Evolutionary conservation across 208 protist genomes (phyloP).

Genomic region (Leishmania mexicana): DNA sequence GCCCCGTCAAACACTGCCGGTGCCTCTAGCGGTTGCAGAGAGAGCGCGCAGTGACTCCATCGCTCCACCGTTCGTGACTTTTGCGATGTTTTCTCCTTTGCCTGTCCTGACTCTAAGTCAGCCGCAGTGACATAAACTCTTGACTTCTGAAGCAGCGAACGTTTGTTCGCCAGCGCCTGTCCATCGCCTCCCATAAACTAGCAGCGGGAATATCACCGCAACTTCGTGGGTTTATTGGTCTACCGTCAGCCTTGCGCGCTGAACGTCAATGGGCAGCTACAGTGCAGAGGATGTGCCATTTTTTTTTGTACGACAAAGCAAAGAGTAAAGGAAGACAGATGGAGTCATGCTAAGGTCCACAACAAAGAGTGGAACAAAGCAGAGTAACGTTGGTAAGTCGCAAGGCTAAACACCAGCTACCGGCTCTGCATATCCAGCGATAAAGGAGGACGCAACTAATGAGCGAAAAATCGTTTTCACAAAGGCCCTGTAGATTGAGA

Average conservation of each 20-base stretch:
- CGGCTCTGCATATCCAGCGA: neutral
- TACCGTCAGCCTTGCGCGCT: neutral
- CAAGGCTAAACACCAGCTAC: neutral
- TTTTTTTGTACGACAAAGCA: neutral
- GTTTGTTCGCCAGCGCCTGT: conserved; percentile 80
- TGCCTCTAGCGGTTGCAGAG: conserved; percentile 50
- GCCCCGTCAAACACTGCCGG: conserved; percentile 67
- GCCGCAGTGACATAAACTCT: conserved; percentile 42
- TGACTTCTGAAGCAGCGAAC: conserved; percentile 55
- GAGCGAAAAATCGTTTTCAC: neutral
- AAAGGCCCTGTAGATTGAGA: neutral
- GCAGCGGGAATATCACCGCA: neutral
- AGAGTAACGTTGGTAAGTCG: neutral
- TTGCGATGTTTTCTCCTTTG: conserved; percentile 27
- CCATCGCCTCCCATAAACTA: conserved; percentile 79
- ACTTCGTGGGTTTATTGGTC: neutral
- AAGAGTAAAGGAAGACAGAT: neutral
- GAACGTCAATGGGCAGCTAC: neutral
- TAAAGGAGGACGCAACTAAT: too few species aligned
- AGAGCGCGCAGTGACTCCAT: conserved; percentile 70
- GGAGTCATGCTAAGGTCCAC: neutral
- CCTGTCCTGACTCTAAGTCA: conserved; percentile 21
- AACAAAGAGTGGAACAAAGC: neutral
- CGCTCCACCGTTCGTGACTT: conserved; percentile 27
- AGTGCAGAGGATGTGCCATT: neutral